Evolutionary conservation across 768 basidiomycete species (phyloP).

Genomic region (Asterophora lycoperdoides): DNA sequence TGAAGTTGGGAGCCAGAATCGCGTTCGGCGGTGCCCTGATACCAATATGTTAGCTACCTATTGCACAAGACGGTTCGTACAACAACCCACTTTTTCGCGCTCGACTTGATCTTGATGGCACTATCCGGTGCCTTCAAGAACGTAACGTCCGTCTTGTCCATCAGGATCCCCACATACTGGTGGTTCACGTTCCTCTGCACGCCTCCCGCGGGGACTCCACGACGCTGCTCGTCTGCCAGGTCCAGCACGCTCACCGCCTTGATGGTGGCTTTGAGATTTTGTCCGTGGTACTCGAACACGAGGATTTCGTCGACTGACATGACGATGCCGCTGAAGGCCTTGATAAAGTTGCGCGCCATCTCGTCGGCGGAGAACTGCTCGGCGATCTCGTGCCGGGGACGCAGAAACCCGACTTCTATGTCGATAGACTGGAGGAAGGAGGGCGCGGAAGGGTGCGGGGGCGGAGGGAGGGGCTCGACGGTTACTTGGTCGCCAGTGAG

Average conservation of each 20-base stretch:
- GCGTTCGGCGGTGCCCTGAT: slow-evolving; percentile 85
- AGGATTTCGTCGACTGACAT: slow-evolving; percentile 67
- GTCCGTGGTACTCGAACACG: slow-evolving; percentile 86
- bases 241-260: slow-evolving; percentile 58
- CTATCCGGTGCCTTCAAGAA: slow-evolving; percentile 82
- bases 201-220: slow-evolving; percentile 28
- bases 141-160: slow-evolving; percentile 89
- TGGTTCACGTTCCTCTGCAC: slow-evolving; percentile 21
- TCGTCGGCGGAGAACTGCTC: slow-evolving; percentile 88
- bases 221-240: slow-evolving; percentile 56
- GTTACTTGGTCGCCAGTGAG: slow-evolving; percentile 70
- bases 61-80: background rate
- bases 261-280: slow-evolving; percentile 70
- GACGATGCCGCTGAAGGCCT: slow-evolving; percentile 68
- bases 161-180: slow-evolving; percentile 64
- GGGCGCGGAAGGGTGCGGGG: slow-evolving; percentile 46
- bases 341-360: slow-evolving; percentile 68
- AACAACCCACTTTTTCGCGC: slow-evolving; percentile 71
- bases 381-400: slow-evolving; percentile 46
- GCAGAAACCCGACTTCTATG: slow-evolving; percentile 69
- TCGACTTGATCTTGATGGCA: slow-evolving; percentile 86
- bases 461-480: slow-evolving; percentile 57
- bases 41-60: background rate
- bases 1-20: slow-evolving; percentile 96
- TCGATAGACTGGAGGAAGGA: slow-evolving; percentile 76